Evolutionary conservation across 2,329 filamentous ascomycete genomes (phyloP).

Genomic region (Mycocentrospora acerina): DNA sequence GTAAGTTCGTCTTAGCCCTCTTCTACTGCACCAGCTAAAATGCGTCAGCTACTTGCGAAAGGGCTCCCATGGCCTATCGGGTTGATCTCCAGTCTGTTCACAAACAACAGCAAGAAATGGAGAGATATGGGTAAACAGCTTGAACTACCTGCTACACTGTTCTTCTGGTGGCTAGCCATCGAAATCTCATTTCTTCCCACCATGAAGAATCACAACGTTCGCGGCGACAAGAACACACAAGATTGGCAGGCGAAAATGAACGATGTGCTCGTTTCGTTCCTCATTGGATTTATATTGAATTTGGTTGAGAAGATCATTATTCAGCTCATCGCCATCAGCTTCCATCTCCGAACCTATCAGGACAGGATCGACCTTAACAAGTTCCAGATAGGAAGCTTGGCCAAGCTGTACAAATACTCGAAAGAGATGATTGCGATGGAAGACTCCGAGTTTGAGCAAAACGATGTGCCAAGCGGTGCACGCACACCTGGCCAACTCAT

Average conservation of each 20-base stretch:
- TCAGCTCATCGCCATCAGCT: conserved; percentile 90
- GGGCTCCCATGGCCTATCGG: conserved; percentile 63
- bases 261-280: conserved; percentile 83
- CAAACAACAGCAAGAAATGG: conserved; percentile 92
- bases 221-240: conserved; percentile 53
- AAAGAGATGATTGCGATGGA: conserved; percentile 67
- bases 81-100: conserved; percentile 70
- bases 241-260: conserved; percentile 77
- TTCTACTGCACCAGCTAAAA: conserved; percentile 6
- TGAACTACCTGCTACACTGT: conserved; percentile 81
- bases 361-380: conserved; percentile 92
- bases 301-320: conserved; percentile 91
- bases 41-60: conserved; percentile 60
- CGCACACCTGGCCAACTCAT: conserved; percentile 75
- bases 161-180: conserved; percentile 88
- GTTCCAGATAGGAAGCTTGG: conserved; percentile 73
- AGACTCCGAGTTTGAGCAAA: conserved; percentile 74
- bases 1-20: conserved; percentile 33
- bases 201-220: conserved; percentile 65
- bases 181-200: conserved; percentile 84
- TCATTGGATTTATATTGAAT: conserved; percentile 78
- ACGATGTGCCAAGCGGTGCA: conserved; percentile 55
- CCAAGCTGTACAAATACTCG: conserved; percentile 66
- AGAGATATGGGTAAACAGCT: conserved; percentile 82
- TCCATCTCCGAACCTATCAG: conserved; percentile 87